A percentile compares a stretch with the other conserved stretches of the same genome.
Conservation (phyloP, 345 rosid genomes). For the Hibiscus syriacus region DNA sequence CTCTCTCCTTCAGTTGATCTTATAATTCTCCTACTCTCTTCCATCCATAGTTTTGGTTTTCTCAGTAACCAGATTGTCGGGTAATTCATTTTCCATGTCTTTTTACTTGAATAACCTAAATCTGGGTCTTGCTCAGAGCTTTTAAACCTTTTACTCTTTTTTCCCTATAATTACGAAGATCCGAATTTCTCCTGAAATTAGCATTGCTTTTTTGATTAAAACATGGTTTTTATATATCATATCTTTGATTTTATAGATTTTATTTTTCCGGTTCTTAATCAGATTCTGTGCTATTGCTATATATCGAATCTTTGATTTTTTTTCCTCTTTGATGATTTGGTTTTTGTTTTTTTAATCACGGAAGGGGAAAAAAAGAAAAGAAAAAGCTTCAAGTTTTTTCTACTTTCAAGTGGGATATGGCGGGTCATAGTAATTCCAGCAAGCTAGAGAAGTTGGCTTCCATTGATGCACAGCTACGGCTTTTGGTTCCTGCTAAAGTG, state of each 20-base stretch:
- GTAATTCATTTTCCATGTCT: not conserved
- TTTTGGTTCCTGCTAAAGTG: constrained; percentile 70
- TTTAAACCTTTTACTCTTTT: not conserved
- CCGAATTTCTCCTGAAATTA: not conserved
- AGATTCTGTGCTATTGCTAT: not conserved
- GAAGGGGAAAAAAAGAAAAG: not conserved
- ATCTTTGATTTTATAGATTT: constrained; percentile 5
- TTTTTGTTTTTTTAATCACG: constrained; percentile 15
- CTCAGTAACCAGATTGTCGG: constrained; percentile 5
- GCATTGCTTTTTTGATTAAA: not conserved
- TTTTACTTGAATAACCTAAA: not conserved
- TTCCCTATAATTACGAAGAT: too few species aligned
- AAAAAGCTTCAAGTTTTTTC: not conserved
- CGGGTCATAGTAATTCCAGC: constrained; percentile 23
- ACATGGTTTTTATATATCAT: not conserved
- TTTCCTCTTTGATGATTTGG: too few species aligned
- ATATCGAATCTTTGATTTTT: not conserved
- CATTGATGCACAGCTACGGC: constrained; percentile 90
- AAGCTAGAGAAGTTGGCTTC: constrained; percentile 88
- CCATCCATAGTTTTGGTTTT: not conserved
- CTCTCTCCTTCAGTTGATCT: not conserved
- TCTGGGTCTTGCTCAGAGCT: constrained; percentile 1
- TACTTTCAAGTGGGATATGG: constrained; percentile 21
- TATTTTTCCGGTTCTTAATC: constrained; percentile 13
- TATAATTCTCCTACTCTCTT: too few species aligned